Percentiles rank a stretch among this genome's conserved stretches.
Conservation (phyloP, 2,329 filamentous ascomycete genomes). For the Fusarium burgessii region DNA sequence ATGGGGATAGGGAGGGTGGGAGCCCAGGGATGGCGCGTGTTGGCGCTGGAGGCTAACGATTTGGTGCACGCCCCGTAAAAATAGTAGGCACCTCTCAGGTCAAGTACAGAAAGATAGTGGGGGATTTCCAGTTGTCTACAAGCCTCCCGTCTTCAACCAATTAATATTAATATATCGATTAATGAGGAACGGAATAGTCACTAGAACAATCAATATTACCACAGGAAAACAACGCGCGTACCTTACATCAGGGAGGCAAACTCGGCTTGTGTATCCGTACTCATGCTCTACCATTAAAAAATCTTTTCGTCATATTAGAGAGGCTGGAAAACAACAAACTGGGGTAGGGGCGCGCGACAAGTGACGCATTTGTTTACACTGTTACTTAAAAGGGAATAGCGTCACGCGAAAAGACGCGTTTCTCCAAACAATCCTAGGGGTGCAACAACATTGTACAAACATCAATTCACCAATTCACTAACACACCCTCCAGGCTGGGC, state of each 20-base stretch:
- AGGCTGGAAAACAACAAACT: conserved; percentile 36
- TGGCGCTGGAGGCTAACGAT: conserved; percentile 32
- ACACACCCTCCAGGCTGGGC: conserved; percentile 29
- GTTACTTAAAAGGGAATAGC: conserved; percentile 48
- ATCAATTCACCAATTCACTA: neutral
- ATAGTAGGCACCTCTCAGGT: neutral
- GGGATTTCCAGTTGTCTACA: conserved; percentile 22
- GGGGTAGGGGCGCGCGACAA: conserved; percentile 35
- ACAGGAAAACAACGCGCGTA: conserved; percentile 10
- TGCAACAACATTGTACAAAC: conserved; percentile 19
- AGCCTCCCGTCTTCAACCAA: neutral
- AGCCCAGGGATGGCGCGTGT: conserved; percentile 42
- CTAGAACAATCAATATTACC: neutral
- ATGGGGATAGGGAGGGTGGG: neutral
- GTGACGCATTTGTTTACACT: conserved; percentile 56
- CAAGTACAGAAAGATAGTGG: conserved; percentile 1
- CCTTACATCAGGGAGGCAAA: conserved; percentile 11
- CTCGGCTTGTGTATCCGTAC: neutral
- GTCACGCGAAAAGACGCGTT: conserved; percentile 51
- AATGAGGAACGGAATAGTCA: conserved; percentile 4
- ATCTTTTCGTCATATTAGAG: conserved; percentile 15
- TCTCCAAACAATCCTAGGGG: conserved; percentile 39
- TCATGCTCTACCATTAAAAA: neutral
- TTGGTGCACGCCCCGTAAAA: conserved; percentile 29
- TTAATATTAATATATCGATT: conserved; percentile 7